phyloP scores from a whole-genome alignment of 75 land plant species.

The Picea glauca region DNA sequence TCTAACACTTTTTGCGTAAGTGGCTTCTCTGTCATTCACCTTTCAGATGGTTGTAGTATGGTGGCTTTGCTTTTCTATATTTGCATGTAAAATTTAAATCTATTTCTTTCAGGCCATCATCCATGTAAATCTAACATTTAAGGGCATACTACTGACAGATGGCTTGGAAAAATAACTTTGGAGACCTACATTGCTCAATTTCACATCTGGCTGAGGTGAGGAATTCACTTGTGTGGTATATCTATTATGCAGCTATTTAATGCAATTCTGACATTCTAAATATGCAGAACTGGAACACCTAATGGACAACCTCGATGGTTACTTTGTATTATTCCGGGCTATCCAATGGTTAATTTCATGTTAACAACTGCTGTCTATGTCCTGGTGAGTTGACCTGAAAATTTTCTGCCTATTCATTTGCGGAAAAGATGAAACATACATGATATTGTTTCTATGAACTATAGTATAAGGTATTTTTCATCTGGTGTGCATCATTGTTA shows the following conservation, averaged over 20 bases:
- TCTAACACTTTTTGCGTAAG: constrained; percentile 95
- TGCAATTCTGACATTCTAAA: constrained; percentile 3
- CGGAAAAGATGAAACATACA: not conserved
- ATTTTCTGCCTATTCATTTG: not conserved
- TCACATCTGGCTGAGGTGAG: constrained; percentile 95
- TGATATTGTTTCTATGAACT: too few relatives aligned
- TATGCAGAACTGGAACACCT: constrained; percentile 75
- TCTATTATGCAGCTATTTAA: not conserved
- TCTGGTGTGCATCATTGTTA: not conserved
- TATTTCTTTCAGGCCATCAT: not conserved
- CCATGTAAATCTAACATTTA: constrained; percentile 2
- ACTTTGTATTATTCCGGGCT: constrained; percentile 74
- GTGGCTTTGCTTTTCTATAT: not conserved
- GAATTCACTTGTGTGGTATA: not conserved
- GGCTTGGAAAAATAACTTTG: constrained; percentile 95
- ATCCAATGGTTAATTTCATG: constrained; percentile 93
- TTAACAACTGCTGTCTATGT: constrained; percentile 73
- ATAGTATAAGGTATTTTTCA: not conserved
- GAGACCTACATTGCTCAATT: constrained; percentile 95
- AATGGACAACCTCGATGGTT: constrained; percentile 88
- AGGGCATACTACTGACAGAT: constrained; percentile 34
- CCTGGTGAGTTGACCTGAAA: constrained; percentile 38
- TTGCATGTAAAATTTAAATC: not conserved
- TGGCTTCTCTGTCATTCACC: constrained; percentile 2
- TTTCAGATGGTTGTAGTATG: not conserved